Evolutionary conservation across 225 moss, liverwort and hornwort genomes (phyloP).

Genomic region (Anthoceros angustus): DNA sequence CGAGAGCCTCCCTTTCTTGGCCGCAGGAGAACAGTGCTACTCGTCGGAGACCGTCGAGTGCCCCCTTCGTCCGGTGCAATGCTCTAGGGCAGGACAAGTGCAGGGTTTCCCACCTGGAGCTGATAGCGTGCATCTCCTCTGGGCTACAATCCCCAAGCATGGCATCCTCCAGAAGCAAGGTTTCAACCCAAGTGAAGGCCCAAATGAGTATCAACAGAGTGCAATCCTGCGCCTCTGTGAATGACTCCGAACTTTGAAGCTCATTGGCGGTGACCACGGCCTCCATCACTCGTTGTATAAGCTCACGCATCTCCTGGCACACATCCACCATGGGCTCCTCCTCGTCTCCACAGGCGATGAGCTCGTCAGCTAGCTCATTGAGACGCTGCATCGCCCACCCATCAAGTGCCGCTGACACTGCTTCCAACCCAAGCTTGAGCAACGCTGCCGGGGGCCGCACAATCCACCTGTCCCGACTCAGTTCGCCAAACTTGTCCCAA

Average conservation of each 20-base stretch:
- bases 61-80: neutral
- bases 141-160: neutral
- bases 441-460: neutral
- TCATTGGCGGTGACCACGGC: too few species aligned
- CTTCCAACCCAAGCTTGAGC: neutral
- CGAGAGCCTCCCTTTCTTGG: neutral
- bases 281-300: too few species aligned
- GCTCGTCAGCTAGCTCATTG: neutral
- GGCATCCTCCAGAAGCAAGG: neutral
- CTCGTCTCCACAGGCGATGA: neutral
- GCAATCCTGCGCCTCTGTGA: neutral
- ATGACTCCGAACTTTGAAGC: neutral
- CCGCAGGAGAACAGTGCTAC: neutral
- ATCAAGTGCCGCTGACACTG: neutral
- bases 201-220: neutral
- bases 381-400: neutral
- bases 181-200: neutral
- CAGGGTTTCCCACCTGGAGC: neutral
- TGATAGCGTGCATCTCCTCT: neutral
- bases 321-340: neutral
- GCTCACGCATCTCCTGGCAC: neutral
- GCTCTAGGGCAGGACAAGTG: neutral
- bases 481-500: too few species aligned
- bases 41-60: neutral
- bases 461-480: neutral